phyloP scores from a whole-genome alignment of 352 stramenopile genomes.

The Discostella stelligera region DNA sequence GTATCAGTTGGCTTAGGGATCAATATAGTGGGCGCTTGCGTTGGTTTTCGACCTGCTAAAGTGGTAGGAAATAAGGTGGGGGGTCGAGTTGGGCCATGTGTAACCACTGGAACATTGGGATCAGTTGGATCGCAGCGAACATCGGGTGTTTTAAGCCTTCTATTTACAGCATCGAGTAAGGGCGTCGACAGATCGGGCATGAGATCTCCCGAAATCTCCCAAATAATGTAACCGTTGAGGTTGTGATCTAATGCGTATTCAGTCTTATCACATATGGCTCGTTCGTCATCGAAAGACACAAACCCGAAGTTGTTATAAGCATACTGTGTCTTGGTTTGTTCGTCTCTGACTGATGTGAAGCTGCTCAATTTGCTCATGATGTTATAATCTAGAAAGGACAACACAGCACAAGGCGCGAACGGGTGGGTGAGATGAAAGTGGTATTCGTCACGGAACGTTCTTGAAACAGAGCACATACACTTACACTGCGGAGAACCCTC shows the following conservation, averaged over 20 bases:
- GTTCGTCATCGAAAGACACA: conserved; percentile 39
- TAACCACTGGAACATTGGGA: background rate
- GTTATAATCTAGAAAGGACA: conserved; percentile 27
- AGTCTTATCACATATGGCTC: conserved; percentile 45
- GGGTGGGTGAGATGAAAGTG: background rate
- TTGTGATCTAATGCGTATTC: conserved; percentile 38
- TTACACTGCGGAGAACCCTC: conserved; percentile 38
- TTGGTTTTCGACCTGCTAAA: background rate
- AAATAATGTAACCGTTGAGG: conserved; percentile 50
- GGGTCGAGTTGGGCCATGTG: background rate
- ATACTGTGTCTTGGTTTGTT: conserved; percentile 34
- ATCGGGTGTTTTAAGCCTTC: conserved; percentile 14
- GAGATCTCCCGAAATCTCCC: conserved; percentile 35
- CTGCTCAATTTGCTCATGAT: conserved; percentile 15
- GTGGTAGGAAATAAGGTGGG: background rate
- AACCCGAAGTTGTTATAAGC: conserved; percentile 16
- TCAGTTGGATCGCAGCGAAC: background rate
- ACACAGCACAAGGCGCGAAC: background rate
- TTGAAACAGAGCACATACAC: background rate
- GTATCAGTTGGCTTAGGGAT: background rate
- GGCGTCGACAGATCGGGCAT: conserved; percentile 15
- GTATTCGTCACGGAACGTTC: no score
- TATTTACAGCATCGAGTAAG: conserved; percentile 26
- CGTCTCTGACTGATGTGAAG: conserved; percentile 29
- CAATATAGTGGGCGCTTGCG: background rate